These are phyloP conservation scores for Scalesia atractyloides DNA, from an alignment of 129 eudicot genomes.

Conservation along the genomic window DNA sequence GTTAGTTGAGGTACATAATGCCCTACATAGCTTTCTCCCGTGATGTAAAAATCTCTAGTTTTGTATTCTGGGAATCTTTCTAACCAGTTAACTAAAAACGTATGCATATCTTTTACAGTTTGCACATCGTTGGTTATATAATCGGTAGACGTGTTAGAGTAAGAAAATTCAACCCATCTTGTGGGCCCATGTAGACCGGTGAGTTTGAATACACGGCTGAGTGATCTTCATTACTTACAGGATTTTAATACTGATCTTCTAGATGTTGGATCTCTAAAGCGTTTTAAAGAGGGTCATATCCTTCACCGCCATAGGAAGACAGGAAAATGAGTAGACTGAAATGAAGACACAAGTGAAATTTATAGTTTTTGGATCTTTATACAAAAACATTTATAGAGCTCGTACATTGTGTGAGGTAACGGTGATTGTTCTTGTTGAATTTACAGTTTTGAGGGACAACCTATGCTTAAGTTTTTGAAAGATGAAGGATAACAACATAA, in stretches of 20 bases:
- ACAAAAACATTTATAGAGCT: not conserved
- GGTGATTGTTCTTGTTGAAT: slow-evolving; percentile 3
- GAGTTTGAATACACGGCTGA: not conserved
- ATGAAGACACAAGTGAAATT: slow-evolving; percentile 22
- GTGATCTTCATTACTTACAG: slow-evolving; percentile 2
- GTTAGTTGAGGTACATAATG: slow-evolving; percentile 6
- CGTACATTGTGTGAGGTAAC: not conserved
- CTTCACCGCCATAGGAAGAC: slow-evolving; percentile 27
- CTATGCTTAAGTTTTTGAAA: slow-evolving; percentile 19
- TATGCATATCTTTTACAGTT: not conserved
- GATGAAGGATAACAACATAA: slow-evolving; percentile 1
- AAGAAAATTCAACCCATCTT: slow-evolving; percentile 17
- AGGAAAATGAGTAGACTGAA: slow-evolving; percentile 6
- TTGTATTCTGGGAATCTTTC: not conserved
- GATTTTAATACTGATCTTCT: slow-evolving; percentile 1
- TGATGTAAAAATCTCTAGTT: not conserved
- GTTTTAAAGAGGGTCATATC: slow-evolving; percentile 27
- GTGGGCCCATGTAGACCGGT: slow-evolving; percentile 2
- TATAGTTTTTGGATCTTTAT: not conserved
- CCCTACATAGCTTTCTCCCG: not conserved
- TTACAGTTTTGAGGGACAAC: slow-evolving; percentile 14
- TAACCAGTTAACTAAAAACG: not conserved
- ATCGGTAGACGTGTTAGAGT: not conserved
- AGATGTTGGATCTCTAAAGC: slow-evolving; percentile 13
- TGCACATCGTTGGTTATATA: not conserved